phyloP scores from a whole-genome alignment of 2,329 filamentous ascomycete genomes.

The Penicillium janthinellum region DNA sequence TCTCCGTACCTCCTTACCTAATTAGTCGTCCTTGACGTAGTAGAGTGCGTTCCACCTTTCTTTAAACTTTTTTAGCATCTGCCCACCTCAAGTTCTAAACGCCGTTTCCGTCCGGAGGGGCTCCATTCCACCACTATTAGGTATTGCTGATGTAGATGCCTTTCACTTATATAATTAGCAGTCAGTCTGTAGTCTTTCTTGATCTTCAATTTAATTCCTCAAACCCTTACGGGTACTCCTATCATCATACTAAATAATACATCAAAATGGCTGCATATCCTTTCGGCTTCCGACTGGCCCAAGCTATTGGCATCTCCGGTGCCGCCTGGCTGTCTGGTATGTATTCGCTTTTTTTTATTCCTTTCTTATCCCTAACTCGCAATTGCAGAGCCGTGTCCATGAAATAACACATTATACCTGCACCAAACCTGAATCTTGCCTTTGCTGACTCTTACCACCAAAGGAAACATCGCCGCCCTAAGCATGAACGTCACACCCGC shows the following conservation, averaged over 20 bases:
- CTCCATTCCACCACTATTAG: too few relatives aligned
- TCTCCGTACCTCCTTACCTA: neutral
- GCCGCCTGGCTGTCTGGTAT: slow-evolving; percentile 36
- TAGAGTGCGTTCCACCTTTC: too few relatives aligned
- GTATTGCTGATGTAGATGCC: too few relatives aligned
- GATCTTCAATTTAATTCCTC: neutral
- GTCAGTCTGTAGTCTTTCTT: neutral
- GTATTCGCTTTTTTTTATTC: neutral
- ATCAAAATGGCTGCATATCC: slow-evolving; percentile 21
- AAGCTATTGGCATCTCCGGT: slow-evolving; percentile 32
- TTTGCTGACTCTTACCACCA: neutral
- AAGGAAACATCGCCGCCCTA: slow-evolving; percentile 33
- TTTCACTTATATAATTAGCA: too few relatives aligned
- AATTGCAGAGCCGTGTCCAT: neutral
- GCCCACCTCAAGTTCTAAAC: too few relatives aligned
- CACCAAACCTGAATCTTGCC: neutral
- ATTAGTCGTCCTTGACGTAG: too few relatives aligned
- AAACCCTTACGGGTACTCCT: neutral
- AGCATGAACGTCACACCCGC: slow-evolving; percentile 30
- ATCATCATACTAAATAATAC: neutral
- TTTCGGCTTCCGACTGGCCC: slow-evolving; percentile 28
- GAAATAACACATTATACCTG: neutral
- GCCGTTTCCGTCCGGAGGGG: too few relatives aligned
- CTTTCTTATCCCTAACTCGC: neutral
- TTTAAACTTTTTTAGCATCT: too few relatives aligned